A percentile compares a stretch with the other conserved stretches of the same genome.
phyloP scores from a whole-genome alignment of 495 filamentous ascomycete species.

The Aspergillus kassunensis region DNA sequence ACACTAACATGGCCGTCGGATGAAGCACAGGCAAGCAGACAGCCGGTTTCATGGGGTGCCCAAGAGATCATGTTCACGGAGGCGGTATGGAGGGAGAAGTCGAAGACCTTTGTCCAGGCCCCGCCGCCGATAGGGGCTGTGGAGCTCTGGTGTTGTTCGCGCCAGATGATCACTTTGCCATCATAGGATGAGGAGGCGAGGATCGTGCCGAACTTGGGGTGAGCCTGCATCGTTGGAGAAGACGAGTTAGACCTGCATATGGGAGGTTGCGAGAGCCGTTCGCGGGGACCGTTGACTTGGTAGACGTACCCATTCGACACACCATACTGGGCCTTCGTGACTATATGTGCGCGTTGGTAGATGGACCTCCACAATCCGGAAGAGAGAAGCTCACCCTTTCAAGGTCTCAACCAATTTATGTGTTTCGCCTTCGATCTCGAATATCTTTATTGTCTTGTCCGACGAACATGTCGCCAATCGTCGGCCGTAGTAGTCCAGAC shows the following conservation, averaged over 20 bases:
- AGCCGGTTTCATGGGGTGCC: constrained; percentile 95
- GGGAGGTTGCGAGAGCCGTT: not conserved
- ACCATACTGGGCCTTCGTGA: constrained; percentile 95
- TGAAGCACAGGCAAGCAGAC: constrained; percentile 88
- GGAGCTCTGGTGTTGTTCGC: constrained; percentile 63
- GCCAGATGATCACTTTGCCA: constrained; percentile 97
- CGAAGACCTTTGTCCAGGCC: constrained; percentile 77
- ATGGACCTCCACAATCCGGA: not conserved
- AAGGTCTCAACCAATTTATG: constrained; percentile 89
- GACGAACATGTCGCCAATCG: constrained; percentile 96
- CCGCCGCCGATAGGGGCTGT: constrained; percentile 44
- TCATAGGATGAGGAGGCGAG: constrained; percentile 92
- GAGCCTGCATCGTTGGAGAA: constrained; percentile 51
- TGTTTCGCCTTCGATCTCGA: constrained; percentile 92
- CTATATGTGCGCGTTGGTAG: constrained; percentile 40
- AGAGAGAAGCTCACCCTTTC: constrained; percentile 65
- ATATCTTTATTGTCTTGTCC: constrained; percentile 98
- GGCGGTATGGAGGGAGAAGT: constrained; percentile 86
- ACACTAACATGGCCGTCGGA: constrained; percentile 91
- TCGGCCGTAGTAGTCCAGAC: constrained; percentile 96
- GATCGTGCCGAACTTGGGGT: constrained; percentile 97
- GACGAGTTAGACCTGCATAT: not conserved
- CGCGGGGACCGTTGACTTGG: not conserved
- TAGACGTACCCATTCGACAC: constrained; percentile 76
- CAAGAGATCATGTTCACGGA: constrained; percentile 94